phyloP scores from a whole-genome alignment of 306 rosid species.

The Quercus parvula region DNA sequence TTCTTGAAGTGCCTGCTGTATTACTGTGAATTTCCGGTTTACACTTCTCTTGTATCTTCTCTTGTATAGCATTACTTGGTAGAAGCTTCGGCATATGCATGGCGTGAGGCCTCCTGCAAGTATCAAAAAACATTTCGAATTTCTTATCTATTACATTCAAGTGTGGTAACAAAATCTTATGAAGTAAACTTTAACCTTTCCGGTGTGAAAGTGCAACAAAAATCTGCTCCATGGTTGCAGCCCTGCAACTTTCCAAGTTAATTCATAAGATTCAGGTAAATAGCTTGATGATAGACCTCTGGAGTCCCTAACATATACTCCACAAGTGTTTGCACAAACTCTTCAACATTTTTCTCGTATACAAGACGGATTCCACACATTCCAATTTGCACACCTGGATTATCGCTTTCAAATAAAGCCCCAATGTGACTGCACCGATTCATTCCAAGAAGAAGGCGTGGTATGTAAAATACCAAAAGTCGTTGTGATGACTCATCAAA shows the following conservation, averaged over 20 bases:
- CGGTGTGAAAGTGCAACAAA: not conserved
- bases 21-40: not conserved
- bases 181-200: not conserved
- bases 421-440: not conserved
- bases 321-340: not conserved
- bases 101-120: not conserved
- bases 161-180: not conserved
- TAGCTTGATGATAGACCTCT: not conserved
- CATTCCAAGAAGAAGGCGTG: not conserved
- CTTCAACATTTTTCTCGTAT: not conserved
- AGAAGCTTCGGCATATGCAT: not conserved
- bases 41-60: not conserved
- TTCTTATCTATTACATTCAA: too few relatives aligned
- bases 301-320: not conserved
- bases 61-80: not conserved
- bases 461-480: not conserved
- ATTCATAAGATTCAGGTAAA: not conserved
- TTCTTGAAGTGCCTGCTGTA: not conserved
- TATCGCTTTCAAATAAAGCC: not conserved
- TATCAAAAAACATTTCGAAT: not conserved
- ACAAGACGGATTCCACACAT: not conserved
- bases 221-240: not conserved
- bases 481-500: not conserved
- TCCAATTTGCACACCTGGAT: not conserved
- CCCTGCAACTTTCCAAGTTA: not conserved